These are phyloP conservation scores for Lasiodiplodia citricola DNA, from an alignment of 2,329 filamentous ascomycete genomes.

Conservation along the genomic window DNA sequence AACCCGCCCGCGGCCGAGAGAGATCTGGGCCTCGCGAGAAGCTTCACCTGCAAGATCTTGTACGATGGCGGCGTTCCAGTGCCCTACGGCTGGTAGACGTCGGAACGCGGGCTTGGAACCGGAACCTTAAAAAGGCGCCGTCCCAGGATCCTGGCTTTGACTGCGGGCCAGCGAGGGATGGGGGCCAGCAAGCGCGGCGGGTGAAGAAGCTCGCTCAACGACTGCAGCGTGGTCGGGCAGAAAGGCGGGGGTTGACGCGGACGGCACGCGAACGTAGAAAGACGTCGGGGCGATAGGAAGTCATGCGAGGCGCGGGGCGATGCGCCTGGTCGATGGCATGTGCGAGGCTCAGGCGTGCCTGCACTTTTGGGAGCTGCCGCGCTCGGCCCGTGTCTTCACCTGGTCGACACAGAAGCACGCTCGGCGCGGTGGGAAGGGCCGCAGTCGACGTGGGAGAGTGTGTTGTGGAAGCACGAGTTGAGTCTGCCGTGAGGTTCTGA, in stretches of 20 bases:
- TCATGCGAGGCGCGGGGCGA: slow-evolving; percentile 6
- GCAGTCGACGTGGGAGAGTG: neutral
- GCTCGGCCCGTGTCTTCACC: neutral
- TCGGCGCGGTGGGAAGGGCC: neutral
- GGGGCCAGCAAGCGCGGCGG: neutral
- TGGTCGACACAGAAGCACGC: neutral
- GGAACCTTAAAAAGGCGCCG: slow-evolving; percentile 8
- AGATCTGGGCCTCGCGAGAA: neutral
- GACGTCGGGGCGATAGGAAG: neutral
- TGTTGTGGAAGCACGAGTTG: neutral
- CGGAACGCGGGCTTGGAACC: slow-evolving; percentile 18
- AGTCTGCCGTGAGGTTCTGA: neutral
- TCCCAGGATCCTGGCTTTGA: slow-evolving; percentile 11
- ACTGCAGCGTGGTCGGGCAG: neutral
- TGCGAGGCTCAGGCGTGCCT: slow-evolving; percentile 13
- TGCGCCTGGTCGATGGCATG: slow-evolving; percentile 7
- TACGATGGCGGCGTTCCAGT: slow-evolving; percentile 1
- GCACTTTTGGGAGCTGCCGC: neutral
- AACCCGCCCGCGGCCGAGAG: neutral
- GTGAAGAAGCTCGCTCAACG: neutral
- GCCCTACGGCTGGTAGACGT: slow-evolving; percentile 5
- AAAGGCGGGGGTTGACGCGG: neutral
- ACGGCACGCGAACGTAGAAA: neutral
- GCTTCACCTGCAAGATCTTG: neutral
- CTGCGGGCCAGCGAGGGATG: neutral